phyloP scores from a whole-genome alignment of 176 grass and related monocot species.

The Rhynchospora tenuis region DNA sequence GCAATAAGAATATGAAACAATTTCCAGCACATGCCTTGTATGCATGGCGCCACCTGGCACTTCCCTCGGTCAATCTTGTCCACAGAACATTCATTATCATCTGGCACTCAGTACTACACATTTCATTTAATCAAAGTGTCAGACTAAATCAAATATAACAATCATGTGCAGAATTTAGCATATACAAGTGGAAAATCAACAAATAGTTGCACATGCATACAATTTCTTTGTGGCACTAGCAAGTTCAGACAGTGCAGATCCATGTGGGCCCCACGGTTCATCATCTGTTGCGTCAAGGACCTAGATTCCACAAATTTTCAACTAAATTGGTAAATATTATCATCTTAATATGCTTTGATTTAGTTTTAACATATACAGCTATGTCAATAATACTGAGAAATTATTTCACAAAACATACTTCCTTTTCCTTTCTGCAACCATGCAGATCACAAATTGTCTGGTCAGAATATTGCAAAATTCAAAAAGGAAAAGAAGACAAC shows the following conservation, averaged over 20 bases:
- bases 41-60: constrained; percentile 80
- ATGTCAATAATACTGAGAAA: neutral
- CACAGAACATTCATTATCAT: constrained; percentile 97
- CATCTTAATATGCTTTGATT: neutral
- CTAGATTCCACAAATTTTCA: constrained; percentile 28
- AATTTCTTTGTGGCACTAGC: constrained; percentile 78
- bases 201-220: constrained; percentile 32
- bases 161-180: neutral
- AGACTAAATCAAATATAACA: constrained; percentile 7
- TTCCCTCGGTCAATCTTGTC: constrained; percentile 67
- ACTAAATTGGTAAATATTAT: neutral
- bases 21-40: constrained; percentile 54
- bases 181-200: neutral
- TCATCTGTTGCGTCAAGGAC: constrained; percentile 92
- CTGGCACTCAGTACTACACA: constrained; percentile 69
- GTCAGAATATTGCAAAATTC: neutral
- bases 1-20: constrained; percentile 2
- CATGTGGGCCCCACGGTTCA: constrained; percentile 95
- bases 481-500: constrained; percentile 4
- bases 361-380: neutral
- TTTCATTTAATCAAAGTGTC: constrained; percentile 23
- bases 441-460: neutral
- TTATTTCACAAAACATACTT: constrained; percentile 2
- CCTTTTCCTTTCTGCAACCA: neutral
- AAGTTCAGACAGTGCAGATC: constrained; percentile 68